Conservation (phyloP, 805 yeast species). For the Candida jianshihensis region DNA sequence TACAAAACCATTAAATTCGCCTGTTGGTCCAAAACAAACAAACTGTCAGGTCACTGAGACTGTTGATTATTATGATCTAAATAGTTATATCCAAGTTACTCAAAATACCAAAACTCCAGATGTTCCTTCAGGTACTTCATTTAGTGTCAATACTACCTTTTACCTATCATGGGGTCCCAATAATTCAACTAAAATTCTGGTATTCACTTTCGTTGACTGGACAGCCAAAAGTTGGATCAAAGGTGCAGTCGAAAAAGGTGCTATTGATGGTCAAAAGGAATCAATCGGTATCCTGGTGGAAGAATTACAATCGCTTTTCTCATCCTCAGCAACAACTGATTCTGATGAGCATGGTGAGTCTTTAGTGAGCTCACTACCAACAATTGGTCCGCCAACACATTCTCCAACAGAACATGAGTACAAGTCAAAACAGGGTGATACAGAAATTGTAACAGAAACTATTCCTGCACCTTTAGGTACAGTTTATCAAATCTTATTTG, state of each 20-base stretch:
- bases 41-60: slow-evolving; percentile 56
- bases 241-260: slow-evolving; percentile 67
- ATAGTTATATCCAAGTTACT: slow-evolving; percentile 39
- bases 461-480: slow-evolving; percentile 64
- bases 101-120: slow-evolving; percentile 68
- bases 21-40: slow-evolving; percentile 76
- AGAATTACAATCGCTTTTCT: slow-evolving; percentile 27
- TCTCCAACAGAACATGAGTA: slow-evolving; percentile 38
- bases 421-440: slow-evolving; percentile 41
- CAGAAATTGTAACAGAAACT: slow-evolving; percentile 40
- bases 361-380: slow-evolving; percentile 19
- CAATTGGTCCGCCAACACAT: slow-evolving; percentile 33
- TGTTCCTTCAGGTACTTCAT: slow-evolving; percentile 73
- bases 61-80: slow-evolving; percentile 44
- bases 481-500: slow-evolving; percentile 51
- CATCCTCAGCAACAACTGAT: neutral
- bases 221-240: slow-evolving; percentile 73
- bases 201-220: slow-evolving; percentile 60
- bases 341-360: slow-evolving; percentile 11
- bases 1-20: slow-evolving; percentile 55
- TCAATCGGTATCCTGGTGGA: slow-evolving; percentile 41
- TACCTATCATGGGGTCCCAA: slow-evolving; percentile 57
- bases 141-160: slow-evolving; percentile 51
- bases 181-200: slow-evolving; percentile 44
- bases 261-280: slow-evolving; percentile 65